Percentiles rank a stretch among this genome's conserved stretches.
These are phyloP conservation scores for Exophiala aquamarina DNA, from an alignment of 2,329 filamentous ascomycete genomes.

Conservation along the genomic window DNA sequence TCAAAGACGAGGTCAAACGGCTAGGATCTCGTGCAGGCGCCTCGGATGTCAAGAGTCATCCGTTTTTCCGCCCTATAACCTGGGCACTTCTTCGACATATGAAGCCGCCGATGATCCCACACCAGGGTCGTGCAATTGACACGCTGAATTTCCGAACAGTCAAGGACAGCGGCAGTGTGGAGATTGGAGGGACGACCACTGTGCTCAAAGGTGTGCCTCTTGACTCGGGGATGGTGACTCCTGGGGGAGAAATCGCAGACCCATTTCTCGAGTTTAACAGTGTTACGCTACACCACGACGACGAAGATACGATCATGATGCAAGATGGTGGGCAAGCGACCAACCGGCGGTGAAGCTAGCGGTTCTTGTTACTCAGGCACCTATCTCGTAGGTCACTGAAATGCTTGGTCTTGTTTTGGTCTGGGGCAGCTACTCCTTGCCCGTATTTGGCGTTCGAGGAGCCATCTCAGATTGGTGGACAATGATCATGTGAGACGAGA, in stretches of 20 bases:
- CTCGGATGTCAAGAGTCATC: constrained; percentile 92
- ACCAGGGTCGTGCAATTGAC: constrained; percentile 85
- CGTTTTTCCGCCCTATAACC: constrained; percentile 93
- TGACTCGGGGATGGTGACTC: constrained; percentile 81
- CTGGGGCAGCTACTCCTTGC: too few relatives aligned
- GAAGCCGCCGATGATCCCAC: constrained; percentile 95
- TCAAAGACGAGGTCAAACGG: constrained; percentile 94
- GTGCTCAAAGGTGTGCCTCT: constrained; percentile 75
- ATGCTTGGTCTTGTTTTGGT: too few relatives aligned
- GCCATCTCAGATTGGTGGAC: too few relatives aligned
- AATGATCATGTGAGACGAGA: too few relatives aligned
- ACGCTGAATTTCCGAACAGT: constrained; percentile 97
- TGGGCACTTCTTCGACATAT: constrained; percentile 97
- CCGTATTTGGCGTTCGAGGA: too few relatives aligned
- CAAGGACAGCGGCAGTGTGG: constrained; percentile 94
- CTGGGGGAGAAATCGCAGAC: constrained; percentile 77
- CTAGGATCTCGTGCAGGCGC: constrained; percentile 92
- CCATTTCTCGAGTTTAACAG: constrained; percentile 99
- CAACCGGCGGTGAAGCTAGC: constrained; percentile 17
- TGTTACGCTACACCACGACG: constrained; percentile 94
- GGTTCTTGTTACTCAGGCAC: not conserved
- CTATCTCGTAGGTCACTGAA: too few relatives aligned
- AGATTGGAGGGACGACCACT: constrained; percentile 51
- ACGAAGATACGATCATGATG: constrained; percentile 60
- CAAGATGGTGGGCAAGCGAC: constrained; percentile 18